phyloP scores from a whole-genome alignment of 805 yeast genomes.

The Isabelozyma gotoi region DNA sequence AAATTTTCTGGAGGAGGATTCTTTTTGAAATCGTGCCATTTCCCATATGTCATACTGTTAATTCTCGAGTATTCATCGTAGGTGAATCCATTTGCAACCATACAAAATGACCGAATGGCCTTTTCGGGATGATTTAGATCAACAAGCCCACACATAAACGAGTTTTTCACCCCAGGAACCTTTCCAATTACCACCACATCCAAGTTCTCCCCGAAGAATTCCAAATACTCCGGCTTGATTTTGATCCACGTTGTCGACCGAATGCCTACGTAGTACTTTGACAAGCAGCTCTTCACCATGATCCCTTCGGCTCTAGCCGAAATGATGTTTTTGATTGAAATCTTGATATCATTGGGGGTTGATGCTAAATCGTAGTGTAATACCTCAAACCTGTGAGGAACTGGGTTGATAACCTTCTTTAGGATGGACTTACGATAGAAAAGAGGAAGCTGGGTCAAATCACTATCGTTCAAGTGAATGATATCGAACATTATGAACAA shows the following conservation, averaged over 20 bases:
- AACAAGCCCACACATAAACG: conserved; percentile 73
- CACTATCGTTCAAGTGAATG: conserved; percentile 63
- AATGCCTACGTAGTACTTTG: conserved; percentile 60
- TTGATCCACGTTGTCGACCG: conserved; percentile 77
- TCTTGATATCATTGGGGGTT: conserved; percentile 52
- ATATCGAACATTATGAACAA: conserved; percentile 71
- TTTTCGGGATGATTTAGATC: conserved; percentile 40
- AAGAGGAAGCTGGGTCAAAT: conserved; percentile 56
- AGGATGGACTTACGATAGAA: conserved; percentile 56
- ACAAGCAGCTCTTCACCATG: conserved; percentile 63
- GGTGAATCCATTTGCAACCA: conserved; percentile 83
- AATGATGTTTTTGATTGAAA: conserved; percentile 58
- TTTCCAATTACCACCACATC: conserved; percentile 82
- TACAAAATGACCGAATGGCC: conserved; percentile 53
- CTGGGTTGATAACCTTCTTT: conserved; percentile 41
- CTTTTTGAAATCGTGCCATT: conserved; percentile 53
- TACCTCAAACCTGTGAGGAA: conserved; percentile 50
- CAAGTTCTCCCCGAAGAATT: conserved; percentile 81
- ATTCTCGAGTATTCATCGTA: conserved; percentile 60
- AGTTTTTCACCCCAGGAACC: conserved; percentile 66
- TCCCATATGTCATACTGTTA: conserved; percentile 52
- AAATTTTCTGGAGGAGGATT: conserved; percentile 39
- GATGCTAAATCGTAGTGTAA: conserved; percentile 40
- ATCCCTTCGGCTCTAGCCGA: conserved; percentile 75
- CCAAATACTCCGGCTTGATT: conserved; percentile 86